Conservation (phyloP, 208 protist species). For the Trypanosoma vivax region DNA sequence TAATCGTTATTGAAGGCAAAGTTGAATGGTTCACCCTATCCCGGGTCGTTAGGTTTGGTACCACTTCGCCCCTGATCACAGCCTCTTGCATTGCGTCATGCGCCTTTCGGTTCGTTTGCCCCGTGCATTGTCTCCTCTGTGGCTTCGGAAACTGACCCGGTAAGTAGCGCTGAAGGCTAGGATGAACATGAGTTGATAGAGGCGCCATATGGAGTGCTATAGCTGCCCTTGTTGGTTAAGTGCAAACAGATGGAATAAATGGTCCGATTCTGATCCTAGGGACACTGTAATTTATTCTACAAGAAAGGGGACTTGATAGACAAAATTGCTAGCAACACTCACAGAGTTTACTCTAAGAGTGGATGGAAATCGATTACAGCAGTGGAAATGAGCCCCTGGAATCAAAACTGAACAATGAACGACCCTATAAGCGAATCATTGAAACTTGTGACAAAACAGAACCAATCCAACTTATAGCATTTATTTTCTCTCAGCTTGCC, state of each 20-base stretch:
- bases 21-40: neutral
- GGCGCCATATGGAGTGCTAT: neutral
- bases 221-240: neutral
- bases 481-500: neutral
- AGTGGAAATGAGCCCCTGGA: neutral
- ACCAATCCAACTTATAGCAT: neutral
- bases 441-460: too few species aligned
- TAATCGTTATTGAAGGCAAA: constrained; percentile 8
- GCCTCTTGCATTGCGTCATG: neutral
- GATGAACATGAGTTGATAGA: neutral
- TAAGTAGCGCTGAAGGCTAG: constrained; percentile 15
- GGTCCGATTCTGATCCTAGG: neutral
- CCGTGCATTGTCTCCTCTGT: neutral
- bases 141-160: constrained; percentile 14
- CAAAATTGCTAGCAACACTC: neutral
- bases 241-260: neutral
- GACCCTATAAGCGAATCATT: neutral
- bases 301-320: neutral
- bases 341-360: neutral
- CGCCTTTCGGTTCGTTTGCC: constrained; percentile 13
- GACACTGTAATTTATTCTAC: too few species aligned
- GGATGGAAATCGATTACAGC: neutral
- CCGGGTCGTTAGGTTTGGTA: neutral
- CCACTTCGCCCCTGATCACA: constrained; percentile 1
- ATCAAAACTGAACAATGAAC: too few species aligned